Conservation (phyloP, 306 rosid species). For the Glycine tomentella region DNA sequence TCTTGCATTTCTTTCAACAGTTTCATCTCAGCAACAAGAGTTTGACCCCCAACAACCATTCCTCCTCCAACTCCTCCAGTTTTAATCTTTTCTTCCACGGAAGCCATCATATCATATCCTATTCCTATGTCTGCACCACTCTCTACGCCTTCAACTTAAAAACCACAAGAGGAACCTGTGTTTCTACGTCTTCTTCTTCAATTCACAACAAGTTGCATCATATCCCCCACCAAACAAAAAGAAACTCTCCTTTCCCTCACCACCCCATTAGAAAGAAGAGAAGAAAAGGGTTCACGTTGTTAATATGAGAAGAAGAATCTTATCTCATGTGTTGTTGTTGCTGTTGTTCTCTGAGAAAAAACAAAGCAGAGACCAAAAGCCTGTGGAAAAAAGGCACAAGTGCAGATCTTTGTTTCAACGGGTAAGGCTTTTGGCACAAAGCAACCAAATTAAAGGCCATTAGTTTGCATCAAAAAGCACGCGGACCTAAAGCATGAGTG, state of each 20-base stretch:
- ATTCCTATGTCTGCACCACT: slow-evolving; percentile 18
- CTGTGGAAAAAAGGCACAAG: slow-evolving; percentile 63
- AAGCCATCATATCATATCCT: slow-evolving; percentile 55
- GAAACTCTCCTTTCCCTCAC: not conserved
- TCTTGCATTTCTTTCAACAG: slow-evolving; percentile 90
- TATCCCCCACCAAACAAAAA: slow-evolving; percentile 40
- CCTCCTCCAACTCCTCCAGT: slow-evolving; percentile 48
- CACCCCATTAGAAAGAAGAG: slow-evolving; percentile 26
- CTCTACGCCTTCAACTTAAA: slow-evolving; percentile 34
- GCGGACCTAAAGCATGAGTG: slow-evolving; percentile 79
- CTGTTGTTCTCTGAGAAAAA: slow-evolving; percentile 9
- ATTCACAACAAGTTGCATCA: slow-evolving; percentile 36
- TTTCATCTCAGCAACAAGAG: slow-evolving; percentile 85
- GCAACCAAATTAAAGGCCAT: slow-evolving; percentile 52
- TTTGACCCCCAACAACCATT: slow-evolving; percentile 54
- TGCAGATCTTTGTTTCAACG: slow-evolving; percentile 46
- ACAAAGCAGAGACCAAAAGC: slow-evolving; percentile 55
- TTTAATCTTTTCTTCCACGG: slow-evolving; percentile 74
- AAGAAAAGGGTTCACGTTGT: slow-evolving; percentile 33
- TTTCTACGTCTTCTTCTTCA: slow-evolving; percentile 51
- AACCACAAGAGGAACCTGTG: slow-evolving; percentile 43
- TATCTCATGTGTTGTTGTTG: slow-evolving; percentile 18
- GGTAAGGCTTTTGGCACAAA: slow-evolving; percentile 56
- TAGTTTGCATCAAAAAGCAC: slow-evolving; percentile 78
- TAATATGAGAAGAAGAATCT: slow-evolving; percentile 38